Evolutionary conservation across 2,329 filamentous ascomycete genomes (phyloP), one percentile per base, ranked within the genome.

Genomic region (Aureobasidium sp.): DNA sequence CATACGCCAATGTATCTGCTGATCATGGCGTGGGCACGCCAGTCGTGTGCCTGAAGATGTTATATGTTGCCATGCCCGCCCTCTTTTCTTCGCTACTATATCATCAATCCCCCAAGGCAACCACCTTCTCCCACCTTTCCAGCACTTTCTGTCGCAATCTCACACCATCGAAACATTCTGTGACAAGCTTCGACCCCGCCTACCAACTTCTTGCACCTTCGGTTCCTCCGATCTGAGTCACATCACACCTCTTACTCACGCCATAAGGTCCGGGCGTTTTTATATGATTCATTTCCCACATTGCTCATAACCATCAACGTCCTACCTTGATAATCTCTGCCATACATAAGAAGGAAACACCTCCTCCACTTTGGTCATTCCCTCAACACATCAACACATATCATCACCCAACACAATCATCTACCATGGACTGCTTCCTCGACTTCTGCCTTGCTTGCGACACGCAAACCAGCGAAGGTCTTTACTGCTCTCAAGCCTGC

Each of bases 391-490:
- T 14, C 11, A 29, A 39, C 24, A 45, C 37, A 60, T 12, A 8
- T 3, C 29, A 49, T 8, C 17, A 12, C 22, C 22, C 60, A 39
- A 37, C 35, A 62, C 33, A 50, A 57, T 14, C 44, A 37, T 27
- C 31, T 27, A 66, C 52, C 54, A 79, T 80, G 76, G 78, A 79
- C 71, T 96, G 92, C 91, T 89, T 89, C 70, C 90, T 89, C 75
- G 88, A 95, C 76, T 96, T 91, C 83, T 97, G 92, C 82, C 85
- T 97, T 69, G 86, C 89, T 79, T 97, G 92, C 80, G 92, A 97
- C 78, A 88, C 88, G 78, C 90, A 95, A 77, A 91, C 89, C 64
- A 84, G 89, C 66, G 86, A 86, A 62, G 86, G 86, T 65, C 85
- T 89, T 67, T 96, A 96, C 81, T 97, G 92, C 82, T 96, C 91